Evolutionary conservation across 129 eudicot genomes (phyloP).

Genomic region (Centaurea solstitialis): DNA sequence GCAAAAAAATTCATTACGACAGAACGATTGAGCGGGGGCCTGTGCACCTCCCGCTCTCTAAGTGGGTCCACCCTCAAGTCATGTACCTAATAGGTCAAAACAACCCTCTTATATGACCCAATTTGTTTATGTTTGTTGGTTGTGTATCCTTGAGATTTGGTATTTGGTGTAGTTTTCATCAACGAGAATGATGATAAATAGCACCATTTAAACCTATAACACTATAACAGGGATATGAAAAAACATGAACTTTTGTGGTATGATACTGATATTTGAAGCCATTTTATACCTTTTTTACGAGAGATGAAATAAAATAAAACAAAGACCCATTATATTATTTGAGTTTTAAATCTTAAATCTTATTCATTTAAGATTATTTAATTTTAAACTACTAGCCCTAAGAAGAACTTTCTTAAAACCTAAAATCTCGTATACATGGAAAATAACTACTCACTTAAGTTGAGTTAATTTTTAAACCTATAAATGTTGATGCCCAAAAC

Average conservation of each 20-base stretch:
- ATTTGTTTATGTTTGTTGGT: neutral
- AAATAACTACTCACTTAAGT: neutral
- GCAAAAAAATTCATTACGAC: too few species aligned
- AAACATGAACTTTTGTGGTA: neutral
- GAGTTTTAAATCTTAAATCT: neutral
- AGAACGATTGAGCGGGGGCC: too few species aligned
- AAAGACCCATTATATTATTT: neutral
- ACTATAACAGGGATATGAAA: too few species aligned
- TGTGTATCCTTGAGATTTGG: too few species aligned
- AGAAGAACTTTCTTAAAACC: neutral
- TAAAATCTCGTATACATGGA: neutral
- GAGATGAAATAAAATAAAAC: neutral
- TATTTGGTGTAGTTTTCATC: neutral
- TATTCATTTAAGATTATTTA: neutral
- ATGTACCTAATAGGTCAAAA: too few species aligned
- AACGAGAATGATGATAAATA: neutral
- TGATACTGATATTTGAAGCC: neutral
- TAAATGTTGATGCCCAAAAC: too few species aligned
- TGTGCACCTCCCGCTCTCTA: too few species aligned
- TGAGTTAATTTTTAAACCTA: neutral
- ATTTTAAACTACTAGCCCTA: neutral
- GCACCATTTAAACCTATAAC: neutral
- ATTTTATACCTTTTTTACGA: too few species aligned
- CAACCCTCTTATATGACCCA: neutral
- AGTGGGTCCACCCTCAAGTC: too few species aligned